Evolutionary conservation across 352 stramenopile genomes (phyloP).

Genomic region (Pelagophyceae sp.): DNA sequence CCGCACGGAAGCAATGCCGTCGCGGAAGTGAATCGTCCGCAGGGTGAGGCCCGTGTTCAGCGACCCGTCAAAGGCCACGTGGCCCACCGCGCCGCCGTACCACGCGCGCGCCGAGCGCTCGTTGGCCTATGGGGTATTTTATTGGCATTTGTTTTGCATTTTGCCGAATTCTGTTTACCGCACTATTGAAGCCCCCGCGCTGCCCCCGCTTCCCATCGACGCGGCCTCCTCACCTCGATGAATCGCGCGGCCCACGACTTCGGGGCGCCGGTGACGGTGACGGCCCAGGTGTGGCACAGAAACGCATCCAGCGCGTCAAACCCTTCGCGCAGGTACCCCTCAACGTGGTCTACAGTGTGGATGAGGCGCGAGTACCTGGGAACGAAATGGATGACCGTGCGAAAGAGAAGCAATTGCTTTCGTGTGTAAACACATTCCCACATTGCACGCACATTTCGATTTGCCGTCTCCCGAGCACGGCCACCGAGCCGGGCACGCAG

Average conservation of each 20-base stretch:
- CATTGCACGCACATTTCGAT: too few relatives aligned
- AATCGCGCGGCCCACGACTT: slow-evolving; percentile 82
- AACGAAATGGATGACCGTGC: too few relatives aligned
- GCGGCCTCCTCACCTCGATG: slow-evolving; percentile 68
- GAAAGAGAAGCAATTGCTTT: too few relatives aligned
- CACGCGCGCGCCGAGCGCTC: slow-evolving; percentile 55
- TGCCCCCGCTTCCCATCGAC: slow-evolving; percentile 37
- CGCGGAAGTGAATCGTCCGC: slow-evolving; percentile 47
- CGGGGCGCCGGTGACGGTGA: slow-evolving; percentile 72
- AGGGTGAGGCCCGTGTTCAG: slow-evolving; percentile 73
- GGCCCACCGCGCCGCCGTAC: slow-evolving; percentile 70
- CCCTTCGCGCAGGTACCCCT: slow-evolving; percentile 65
- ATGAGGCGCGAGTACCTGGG: slow-evolving; percentile 77
- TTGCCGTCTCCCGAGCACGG: slow-evolving; percentile 68
- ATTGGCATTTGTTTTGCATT: background rate
- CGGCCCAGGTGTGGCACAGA: slow-evolving; percentile 73
- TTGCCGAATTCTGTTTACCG: slow-evolving; percentile 18
- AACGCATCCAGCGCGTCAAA: slow-evolving; percentile 77
- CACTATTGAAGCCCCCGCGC: slow-evolving; percentile 35
- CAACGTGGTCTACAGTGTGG: slow-evolving; percentile 75
- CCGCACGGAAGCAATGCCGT: slow-evolving; percentile 37
- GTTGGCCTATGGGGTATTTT: too few relatives aligned
- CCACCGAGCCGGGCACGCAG: slow-evolving; percentile 66
- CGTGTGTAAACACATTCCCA: too few relatives aligned
- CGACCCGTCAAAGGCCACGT: slow-evolving; percentile 70